Percentiles rank a stretch among this genome's conserved stretches.
Conservation (phyloP, 2,329 filamentous ascomycete species). For the Ophiostoma ips region DNA sequence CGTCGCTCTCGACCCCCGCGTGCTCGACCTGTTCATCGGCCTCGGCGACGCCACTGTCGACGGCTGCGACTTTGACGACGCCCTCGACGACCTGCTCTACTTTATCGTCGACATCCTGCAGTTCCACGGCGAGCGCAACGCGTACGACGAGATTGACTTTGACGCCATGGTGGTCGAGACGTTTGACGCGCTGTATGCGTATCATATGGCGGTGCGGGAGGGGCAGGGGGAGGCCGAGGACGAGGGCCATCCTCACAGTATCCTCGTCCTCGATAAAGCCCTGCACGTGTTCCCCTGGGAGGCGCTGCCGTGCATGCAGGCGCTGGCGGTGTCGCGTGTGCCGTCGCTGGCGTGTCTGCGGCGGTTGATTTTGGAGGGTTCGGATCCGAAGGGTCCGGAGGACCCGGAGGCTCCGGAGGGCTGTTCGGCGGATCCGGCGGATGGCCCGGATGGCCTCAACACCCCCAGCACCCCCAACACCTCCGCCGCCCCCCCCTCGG, state of each 20-base stretch:
- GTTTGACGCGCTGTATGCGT: slow-evolving; percentile 67
- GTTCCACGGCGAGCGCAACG: slow-evolving; percentile 90
- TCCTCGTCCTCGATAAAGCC: slow-evolving; percentile 81
- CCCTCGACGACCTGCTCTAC: slow-evolving; percentile 82
- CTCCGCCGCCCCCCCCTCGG: no score
- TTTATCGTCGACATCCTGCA: slow-evolving; percentile 94
- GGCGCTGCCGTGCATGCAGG: slow-evolving; percentile 73
- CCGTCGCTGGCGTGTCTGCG: slow-evolving; percentile 75
- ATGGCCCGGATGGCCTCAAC: no score
- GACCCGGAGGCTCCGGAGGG: no score
- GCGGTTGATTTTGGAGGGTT: slow-evolving; percentile 58
- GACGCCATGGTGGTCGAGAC: slow-evolving; percentile 82
- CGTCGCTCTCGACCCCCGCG: slow-evolving; percentile 40
- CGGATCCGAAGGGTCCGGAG: no score
- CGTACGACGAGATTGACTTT: slow-evolving; percentile 96
- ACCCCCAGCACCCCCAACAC: no score
- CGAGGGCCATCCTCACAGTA: slow-evolving; percentile 50
- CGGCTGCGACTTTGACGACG: slow-evolving; percentile 67
- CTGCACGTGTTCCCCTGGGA: slow-evolving; percentile 94
- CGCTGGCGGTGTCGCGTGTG: slow-evolving; percentile 68
- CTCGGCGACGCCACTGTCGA: slow-evolving; percentile 59
- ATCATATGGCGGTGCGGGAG: slow-evolving; percentile 37
- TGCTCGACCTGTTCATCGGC: slow-evolving; percentile 79
- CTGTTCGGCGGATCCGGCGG: no score
- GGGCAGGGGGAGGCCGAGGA: slow-evolving; percentile 20